These are phyloP conservation scores for Ceratocystis eucalypticola DNA, from an alignment of 2,329 filamentous ascomycete species.

Conservation along the genomic window DNA sequence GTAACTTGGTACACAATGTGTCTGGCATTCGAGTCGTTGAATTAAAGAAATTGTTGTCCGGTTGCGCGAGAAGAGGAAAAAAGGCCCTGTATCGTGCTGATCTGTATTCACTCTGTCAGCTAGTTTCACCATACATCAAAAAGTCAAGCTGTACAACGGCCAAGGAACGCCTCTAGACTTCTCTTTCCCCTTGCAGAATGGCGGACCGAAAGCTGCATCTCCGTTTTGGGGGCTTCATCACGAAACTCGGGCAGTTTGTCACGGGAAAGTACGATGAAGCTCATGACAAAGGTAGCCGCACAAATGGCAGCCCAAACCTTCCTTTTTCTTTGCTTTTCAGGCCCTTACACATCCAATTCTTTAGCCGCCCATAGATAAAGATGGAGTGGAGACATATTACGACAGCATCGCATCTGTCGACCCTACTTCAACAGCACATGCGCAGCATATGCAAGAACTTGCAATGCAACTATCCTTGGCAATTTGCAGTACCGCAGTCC, in stretches of 20 bases:
- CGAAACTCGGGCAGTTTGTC: background rate
- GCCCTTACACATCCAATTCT: background rate
- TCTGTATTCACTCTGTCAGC: background rate
- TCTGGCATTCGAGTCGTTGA: background rate
- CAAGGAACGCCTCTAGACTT: background rate
- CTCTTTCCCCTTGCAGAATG: background rate
- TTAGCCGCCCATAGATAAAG: background rate
- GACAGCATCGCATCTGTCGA: background rate
- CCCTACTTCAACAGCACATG: background rate
- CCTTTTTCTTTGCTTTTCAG: background rate
- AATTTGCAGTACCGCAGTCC: background rate
- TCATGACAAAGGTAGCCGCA: no score
- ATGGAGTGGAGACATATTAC: background rate
- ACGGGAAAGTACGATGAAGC: background rate
- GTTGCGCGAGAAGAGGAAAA: background rate
- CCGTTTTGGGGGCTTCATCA: background rate
- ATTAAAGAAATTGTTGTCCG: background rate
- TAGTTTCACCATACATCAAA: slow-evolving; percentile 2
- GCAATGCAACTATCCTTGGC: background rate
- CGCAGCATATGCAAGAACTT: background rate
- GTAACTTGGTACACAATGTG: slow-evolving; percentile 7
- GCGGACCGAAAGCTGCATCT: background rate
- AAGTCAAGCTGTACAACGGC: background rate
- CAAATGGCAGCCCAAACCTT: no score
- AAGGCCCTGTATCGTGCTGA: background rate